These are phyloP conservation scores for Aspergillus sclerotialis DNA, from an alignment of 2,329 filamentous ascomycete genomes.

Conservation along the genomic window DNA sequence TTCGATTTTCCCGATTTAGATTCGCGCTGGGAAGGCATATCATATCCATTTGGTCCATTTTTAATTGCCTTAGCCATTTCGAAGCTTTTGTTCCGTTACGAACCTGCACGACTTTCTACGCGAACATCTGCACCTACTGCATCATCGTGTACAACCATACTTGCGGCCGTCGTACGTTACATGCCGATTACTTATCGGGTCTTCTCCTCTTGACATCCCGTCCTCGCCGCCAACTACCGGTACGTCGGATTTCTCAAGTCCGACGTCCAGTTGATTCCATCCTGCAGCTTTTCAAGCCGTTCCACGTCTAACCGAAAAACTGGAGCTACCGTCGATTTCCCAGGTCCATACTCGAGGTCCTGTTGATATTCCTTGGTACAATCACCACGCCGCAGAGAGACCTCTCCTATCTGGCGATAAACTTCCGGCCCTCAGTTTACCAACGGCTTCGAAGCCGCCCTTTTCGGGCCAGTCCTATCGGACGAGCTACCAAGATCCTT, in stretches of 20 bases:
- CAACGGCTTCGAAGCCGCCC: slow-evolving; percentile 56
- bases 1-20: slow-evolving; percentile 6
- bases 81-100: too few species aligned
- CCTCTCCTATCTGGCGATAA: slow-evolving; percentile 65
- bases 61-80: too few species aligned
- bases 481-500: slow-evolving; percentile 63
- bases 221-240: slow-evolving; percentile 3
- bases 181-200: not conserved
- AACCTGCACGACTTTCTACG: too few species aligned
- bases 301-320: slow-evolving; percentile 65
- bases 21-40: too few species aligned
- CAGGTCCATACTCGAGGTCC: slow-evolving; percentile 74
- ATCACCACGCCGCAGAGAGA: slow-evolving; percentile 58
- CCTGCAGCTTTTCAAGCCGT: slow-evolving; percentile 19
- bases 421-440: slow-evolving; percentile 63
- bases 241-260: slow-evolving; percentile 16
- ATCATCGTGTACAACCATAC: too few species aligned
- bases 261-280: slow-evolving; percentile 13
- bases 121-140: too few species aligned
- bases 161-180: too few species aligned
- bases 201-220: slow-evolving; percentile 1
- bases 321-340: slow-evolving; percentile 86
- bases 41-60: slow-evolving; percentile 7
- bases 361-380: slow-evolving; percentile 64
- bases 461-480: slow-evolving; percentile 71